A percentile compares a stretch with the other conserved stretches of the same genome.
These are phyloP conservation scores for Lactifluus pinguis DNA, from an alignment of 768 basidiomycete species.

Conservation along the genomic window DNA sequence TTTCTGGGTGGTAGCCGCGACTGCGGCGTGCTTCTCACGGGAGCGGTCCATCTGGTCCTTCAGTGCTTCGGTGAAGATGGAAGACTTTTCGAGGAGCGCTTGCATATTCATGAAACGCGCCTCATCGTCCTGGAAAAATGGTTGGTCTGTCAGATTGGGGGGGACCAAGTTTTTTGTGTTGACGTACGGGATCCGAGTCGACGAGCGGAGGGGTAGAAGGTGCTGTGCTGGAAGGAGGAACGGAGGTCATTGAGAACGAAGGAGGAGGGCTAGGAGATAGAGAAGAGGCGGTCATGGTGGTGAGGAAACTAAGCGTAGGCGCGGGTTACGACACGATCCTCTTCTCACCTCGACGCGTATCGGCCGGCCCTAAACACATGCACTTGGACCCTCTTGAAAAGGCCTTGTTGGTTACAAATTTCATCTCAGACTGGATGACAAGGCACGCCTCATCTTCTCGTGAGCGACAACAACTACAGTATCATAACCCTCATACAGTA, in stretches of 20 bases:
- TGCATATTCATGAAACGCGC: conserved; percentile 46
- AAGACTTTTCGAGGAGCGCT: conserved; percentile 66
- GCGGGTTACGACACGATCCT: neutral
- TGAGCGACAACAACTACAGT: too few species aligned
- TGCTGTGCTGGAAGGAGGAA: conserved; percentile 3
- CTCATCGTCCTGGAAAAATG: conserved; percentile 37
- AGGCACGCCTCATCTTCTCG: too few species aligned
- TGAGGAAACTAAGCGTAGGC: neutral
- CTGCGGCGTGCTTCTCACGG: conserved; percentile 9
- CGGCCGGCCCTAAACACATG: conserved; percentile 15
- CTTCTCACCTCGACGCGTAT: conserved; percentile 4
- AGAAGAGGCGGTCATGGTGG: conserved; percentile 1
- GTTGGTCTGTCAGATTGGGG: too few species aligned
- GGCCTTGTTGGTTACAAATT: too few species aligned
- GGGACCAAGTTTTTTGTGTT: too few species aligned
- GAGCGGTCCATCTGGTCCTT: conserved; percentile 59
- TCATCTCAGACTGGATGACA: too few species aligned
- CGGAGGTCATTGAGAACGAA: conserved; percentile 2
- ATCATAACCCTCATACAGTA: too few species aligned
- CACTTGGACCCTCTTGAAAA: too few species aligned
- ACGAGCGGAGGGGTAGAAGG: conserved; percentile 4
- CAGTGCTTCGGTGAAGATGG: conserved; percentile 63
- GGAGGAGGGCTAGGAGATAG: conserved; percentile 4
- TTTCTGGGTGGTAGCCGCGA: conserved; percentile 11
- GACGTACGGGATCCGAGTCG: conserved; percentile 9